phyloP scores from a whole-genome alignment of 768 basidiomycete species.

The Lentinula sp. region DNA sequence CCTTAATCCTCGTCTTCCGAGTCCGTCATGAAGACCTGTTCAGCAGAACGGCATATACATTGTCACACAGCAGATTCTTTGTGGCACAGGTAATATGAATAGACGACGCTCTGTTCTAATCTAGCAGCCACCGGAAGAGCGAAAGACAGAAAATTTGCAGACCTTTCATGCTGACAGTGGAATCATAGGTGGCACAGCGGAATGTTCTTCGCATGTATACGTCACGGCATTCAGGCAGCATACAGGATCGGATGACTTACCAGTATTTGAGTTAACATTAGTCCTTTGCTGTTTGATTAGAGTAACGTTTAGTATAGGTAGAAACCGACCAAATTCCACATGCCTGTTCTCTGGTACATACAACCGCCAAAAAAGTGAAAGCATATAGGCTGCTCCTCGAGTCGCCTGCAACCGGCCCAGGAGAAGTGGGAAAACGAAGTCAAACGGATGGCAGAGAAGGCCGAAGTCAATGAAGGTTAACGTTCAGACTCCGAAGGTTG shows the following conservation, averaged over 20 bases:
- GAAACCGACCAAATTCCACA: not conserved
- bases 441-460: not conserved
- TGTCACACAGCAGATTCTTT: not conserved
- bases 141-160: not conserved
- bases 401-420: too few relatives aligned
- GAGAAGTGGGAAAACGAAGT: not conserved
- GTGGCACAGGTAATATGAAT: not conserved
- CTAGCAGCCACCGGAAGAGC: not conserved
- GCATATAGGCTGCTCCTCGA: not conserved
- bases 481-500: not conserved
- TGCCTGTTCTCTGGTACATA: not conserved
- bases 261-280: not conserved
- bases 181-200: not conserved
- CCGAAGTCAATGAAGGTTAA: not conserved
- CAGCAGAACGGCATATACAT: not conserved
- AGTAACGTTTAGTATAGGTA: not conserved
- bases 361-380: not conserved
- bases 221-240: not conserved
- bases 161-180: not conserved
- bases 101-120: too few relatives aligned
- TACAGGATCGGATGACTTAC: not conserved
- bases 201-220: not conserved
- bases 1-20: not conserved
- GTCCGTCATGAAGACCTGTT: not conserved
- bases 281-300: not conserved